Evolutionary conservation across 805 yeast genomes (phyloP).

Genomic region (Candida stauntonica): DNA sequence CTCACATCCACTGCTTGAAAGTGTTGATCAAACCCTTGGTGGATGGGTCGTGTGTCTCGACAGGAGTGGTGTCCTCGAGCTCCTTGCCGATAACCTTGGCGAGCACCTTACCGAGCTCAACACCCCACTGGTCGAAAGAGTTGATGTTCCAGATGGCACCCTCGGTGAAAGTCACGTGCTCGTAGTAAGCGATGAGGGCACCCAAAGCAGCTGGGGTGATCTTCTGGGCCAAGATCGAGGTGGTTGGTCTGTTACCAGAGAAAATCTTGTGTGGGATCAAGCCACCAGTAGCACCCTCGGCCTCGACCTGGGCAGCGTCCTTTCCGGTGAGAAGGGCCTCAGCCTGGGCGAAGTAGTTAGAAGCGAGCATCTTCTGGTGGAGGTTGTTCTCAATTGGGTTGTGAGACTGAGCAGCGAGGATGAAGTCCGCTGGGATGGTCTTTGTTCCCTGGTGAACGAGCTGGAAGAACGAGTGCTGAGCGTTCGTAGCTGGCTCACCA

Average conservation of each 20-base stretch:
- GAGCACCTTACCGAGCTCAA: conserved; percentile 95
- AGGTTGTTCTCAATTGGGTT: conserved; percentile 92
- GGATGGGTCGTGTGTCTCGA: conserved; percentile 78
- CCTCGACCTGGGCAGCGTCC: conserved; percentile 72
- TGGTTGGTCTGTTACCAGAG: conserved; percentile 98
- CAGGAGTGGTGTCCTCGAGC: conserved; percentile 57
- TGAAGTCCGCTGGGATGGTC: conserved; percentile 94
- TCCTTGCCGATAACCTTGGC: conserved; percentile 95
- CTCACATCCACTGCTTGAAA: conserved; percentile 79
- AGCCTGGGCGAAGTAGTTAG: conserved; percentile 97
- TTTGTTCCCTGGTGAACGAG: conserved; percentile 99
- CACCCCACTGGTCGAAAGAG: conserved; percentile 99
- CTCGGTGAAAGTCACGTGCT: conserved; percentile 94
- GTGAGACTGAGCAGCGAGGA: conserved; percentile 95
- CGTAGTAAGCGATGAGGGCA: conserved; percentile 95
- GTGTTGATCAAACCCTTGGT: conserved; percentile 92
- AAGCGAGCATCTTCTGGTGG: conserved; percentile 98
- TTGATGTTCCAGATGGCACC: conserved; percentile 99
- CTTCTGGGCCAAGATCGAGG: conserved; percentile 91
- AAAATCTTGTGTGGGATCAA: conserved; percentile 94
- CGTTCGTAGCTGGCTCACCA: conserved; percentile 98
- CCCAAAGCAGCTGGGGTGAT: conserved; percentile 97
- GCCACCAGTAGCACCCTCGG: conserved; percentile 84
- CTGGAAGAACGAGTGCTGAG: conserved; percentile 99
- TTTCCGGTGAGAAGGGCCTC: conserved; percentile 98